Evolutionary conservation across 495 filamentous ascomycete genomes (phyloP).

Genomic region (Trichoderma asperelloides): DNA sequence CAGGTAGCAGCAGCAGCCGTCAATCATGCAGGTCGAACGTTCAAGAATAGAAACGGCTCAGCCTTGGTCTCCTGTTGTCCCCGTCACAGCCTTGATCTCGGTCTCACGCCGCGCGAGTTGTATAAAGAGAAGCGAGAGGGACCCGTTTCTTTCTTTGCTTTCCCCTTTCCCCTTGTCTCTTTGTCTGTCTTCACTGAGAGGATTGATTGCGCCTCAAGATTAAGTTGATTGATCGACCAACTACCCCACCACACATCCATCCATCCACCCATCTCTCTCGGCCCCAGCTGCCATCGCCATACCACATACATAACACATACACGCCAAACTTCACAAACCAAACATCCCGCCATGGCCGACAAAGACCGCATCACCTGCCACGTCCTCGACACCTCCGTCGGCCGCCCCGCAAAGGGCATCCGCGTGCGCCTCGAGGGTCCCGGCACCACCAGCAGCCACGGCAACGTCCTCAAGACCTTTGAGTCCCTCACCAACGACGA

Average conservation of each 20-base stretch:
- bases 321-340: not conserved
- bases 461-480: constrained; percentile 44
- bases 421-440: constrained; percentile 66
- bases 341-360: constrained; percentile 13
- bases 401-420: constrained; percentile 64
- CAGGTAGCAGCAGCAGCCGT: not conserved
- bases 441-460: constrained; percentile 41
- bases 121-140: too few species aligned
- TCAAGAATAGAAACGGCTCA: not conserved
- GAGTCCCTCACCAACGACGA: constrained; percentile 70
- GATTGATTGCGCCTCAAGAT: not conserved
- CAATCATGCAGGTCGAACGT: not conserved
- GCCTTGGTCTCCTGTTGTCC: too few species aligned
- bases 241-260: not conserved
- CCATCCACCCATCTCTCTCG: not conserved
- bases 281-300: too few species aligned
- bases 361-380: constrained; percentile 53
- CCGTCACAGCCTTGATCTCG: too few species aligned
- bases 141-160: too few species aligned
- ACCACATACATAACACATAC: not conserved
- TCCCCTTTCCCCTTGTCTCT: too few species aligned
- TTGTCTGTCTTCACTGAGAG: too few species aligned
- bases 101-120: too few species aligned
- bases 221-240: not conserved
- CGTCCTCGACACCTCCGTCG: constrained; percentile 51